phyloP scores from a whole-genome alignment of 306 rosid species.

The Sicyos edulis region DNA sequence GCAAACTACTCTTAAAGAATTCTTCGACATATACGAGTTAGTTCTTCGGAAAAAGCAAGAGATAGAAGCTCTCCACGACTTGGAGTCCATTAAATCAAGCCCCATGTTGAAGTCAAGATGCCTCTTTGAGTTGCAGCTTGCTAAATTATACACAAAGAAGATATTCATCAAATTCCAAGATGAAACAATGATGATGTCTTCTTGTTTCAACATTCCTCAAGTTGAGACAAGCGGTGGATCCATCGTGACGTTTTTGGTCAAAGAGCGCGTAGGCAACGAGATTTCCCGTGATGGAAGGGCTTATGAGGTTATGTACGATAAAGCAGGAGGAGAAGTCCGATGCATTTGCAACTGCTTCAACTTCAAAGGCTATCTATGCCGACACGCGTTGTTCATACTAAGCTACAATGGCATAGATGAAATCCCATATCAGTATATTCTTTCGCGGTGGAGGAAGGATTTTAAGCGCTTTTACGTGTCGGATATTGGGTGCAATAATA shows the following conservation, averaged over 20 bases:
- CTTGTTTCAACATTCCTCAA: constrained; percentile 59
- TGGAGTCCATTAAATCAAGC: constrained; percentile 54
- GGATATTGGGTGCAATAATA: constrained; percentile 49
- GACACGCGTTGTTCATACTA: constrained; percentile 79
- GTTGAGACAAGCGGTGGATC: constrained; percentile 56
- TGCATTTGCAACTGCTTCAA: constrained; percentile 79
- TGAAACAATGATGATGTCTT: constrained; percentile 69
- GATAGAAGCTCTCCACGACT: constrained; percentile 61
- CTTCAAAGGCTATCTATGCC: constrained; percentile 83
- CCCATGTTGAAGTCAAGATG: constrained; percentile 51
- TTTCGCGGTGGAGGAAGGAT: constrained; percentile 90
- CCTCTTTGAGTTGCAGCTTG: constrained; percentile 77
- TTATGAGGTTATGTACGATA: constrained; percentile 75
- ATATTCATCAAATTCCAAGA: constrained; percentile 72
- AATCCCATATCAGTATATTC: constrained; percentile 75
- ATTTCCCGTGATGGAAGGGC: constrained; percentile 33
- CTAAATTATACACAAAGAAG: constrained; percentile 61
- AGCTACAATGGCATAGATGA: constrained; percentile 71
- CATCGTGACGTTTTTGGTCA: constrained; percentile 52
- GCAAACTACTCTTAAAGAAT: constrained; percentile 71
- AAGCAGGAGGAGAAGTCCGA: constrained; percentile 68
- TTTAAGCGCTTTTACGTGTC: constrained; percentile 67
- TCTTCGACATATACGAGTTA: constrained; percentile 49
- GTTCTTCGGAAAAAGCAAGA: constrained; percentile 49
- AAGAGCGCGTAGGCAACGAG: constrained; percentile 57